Evolutionary conservation across 441 rosid genomes (phyloP).

Genomic region (Daphne laureola): DNA sequence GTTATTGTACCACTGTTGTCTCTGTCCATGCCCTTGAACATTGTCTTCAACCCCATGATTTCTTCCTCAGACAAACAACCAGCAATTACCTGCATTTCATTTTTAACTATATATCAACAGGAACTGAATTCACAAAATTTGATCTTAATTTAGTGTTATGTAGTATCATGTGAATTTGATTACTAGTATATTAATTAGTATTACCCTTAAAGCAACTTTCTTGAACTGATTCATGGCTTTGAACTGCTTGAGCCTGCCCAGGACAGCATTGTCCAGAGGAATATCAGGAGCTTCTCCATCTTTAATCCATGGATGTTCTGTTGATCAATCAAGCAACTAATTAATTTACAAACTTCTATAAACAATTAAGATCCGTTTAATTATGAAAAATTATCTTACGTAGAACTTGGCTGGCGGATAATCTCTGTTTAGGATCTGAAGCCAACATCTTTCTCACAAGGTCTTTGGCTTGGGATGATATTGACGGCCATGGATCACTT

Average conservation of each 20-base stretch:
- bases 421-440: conserved; percentile 70
- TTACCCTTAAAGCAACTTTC: conserved; percentile 83
- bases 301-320: conserved; percentile 87
- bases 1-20: conserved; percentile 83
- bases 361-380: too few relatives aligned
- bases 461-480: conserved; percentile 78
- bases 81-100: conserved; percentile 53
- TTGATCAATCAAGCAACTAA: background rate
- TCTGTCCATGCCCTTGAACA: conserved; percentile 71
- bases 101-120: too few relatives aligned
- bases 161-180: too few relatives aligned
- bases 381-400: conserved; percentile 27
- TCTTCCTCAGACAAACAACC: conserved; percentile 87
- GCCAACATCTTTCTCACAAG: conserved; percentile 79
- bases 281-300: conserved; percentile 90
- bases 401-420: conserved; percentile 78
- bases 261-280: conserved; percentile 79
- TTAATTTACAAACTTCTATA: too few relatives aligned
- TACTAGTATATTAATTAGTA: background rate
- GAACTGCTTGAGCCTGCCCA: conserved; percentile 75
- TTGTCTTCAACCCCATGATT: conserved; percentile 78
- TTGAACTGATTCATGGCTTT: conserved; percentile 85
- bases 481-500: conserved; percentile 83
- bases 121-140: too few relatives aligned
- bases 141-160: too few relatives aligned